Percentiles rank a stretch among this genome's conserved stretches.
Evolutionary conservation across 2,329 filamentous ascomycete species (phyloP).

Genomic region (Pseudopyricularia javanii): DNA sequence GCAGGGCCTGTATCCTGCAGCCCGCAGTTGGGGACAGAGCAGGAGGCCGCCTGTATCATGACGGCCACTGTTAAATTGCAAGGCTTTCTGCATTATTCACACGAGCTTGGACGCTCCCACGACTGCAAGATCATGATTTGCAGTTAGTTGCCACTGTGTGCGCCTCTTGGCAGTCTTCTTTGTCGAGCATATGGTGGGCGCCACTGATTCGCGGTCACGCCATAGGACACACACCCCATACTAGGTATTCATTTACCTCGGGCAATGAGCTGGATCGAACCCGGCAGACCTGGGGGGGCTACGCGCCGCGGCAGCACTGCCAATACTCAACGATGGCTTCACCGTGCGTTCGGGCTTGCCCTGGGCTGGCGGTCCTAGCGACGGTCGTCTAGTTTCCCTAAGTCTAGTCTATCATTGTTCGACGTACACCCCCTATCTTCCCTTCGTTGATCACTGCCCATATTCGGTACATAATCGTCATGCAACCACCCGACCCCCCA

Average conservation of each 20-base stretch:
- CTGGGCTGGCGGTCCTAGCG: too few relatives aligned
- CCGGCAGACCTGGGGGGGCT: neutral
- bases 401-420: neutral
- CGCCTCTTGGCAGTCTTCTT: neutral
- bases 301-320: neutral
- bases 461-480: neutral
- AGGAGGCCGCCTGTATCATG: neutral
- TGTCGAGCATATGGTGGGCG: neutral
- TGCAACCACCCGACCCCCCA: neutral
- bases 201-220: neutral
- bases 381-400: neutral
- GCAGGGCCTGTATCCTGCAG: neutral
- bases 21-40: neutral
- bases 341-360: too few relatives aligned
- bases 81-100: neutral
- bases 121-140: neutral
- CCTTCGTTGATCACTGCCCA: neutral
- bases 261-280: neutral
- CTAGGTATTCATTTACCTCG: neutral
- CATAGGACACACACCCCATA: neutral
- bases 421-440: neutral
- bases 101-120: neutral
- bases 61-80: neutral
- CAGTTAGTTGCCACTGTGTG: neutral
- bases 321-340: too few relatives aligned